These are phyloP conservation scores for Hypholoma fasciculare DNA, from an alignment of 768 basidiomycete species.

Conservation along the genomic window DNA sequence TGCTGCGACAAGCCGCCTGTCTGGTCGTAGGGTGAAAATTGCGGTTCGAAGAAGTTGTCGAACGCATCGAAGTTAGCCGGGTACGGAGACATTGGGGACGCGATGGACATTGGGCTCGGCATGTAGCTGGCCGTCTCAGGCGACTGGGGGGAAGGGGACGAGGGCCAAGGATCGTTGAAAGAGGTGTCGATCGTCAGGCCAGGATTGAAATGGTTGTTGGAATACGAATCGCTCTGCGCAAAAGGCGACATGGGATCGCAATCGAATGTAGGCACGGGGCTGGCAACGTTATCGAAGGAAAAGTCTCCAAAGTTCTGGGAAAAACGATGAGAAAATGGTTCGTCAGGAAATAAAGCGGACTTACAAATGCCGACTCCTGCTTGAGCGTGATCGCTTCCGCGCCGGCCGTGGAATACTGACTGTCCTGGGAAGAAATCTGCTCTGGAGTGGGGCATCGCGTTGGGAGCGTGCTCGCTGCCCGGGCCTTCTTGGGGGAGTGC, in stretches of 20 bases:
- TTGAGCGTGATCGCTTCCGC: conserved; percentile 25
- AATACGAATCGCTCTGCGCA: conserved; percentile 15
- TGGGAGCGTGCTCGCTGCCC: conserved; percentile 41
- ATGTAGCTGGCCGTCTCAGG: conserved; percentile 42
- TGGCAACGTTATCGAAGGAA: conserved; percentile 40
- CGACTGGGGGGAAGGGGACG: conserved; percentile 43
- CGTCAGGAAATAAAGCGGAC: conserved; percentile 21
- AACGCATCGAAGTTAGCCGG: conserved; percentile 28
- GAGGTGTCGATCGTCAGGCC: conserved; percentile 41
- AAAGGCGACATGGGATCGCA: conserved; percentile 15
- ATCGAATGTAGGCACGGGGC: conserved; percentile 8
- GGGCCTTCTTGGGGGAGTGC: conserved; percentile 23
- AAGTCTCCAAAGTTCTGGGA: conserved; percentile 44
- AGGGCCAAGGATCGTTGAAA: conserved; percentile 44
- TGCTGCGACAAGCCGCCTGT: conserved; percentile 9
- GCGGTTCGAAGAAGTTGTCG: conserved; percentile 25
- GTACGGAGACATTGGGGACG: conserved; percentile 26
- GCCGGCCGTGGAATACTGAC: conserved; percentile 16
- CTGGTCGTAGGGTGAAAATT: conserved; percentile 16
- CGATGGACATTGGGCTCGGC: conserved; percentile 21
- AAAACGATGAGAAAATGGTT: background rate
- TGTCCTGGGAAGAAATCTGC: conserved; percentile 13
- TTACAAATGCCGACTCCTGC: conserved; percentile 51
- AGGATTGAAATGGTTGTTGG: conserved; percentile 9
- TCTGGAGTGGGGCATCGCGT: conserved; percentile 25